Base-by-base conservation (phyloP, 805 yeast genomes). In the Lachancea dasiensis region DNA sequence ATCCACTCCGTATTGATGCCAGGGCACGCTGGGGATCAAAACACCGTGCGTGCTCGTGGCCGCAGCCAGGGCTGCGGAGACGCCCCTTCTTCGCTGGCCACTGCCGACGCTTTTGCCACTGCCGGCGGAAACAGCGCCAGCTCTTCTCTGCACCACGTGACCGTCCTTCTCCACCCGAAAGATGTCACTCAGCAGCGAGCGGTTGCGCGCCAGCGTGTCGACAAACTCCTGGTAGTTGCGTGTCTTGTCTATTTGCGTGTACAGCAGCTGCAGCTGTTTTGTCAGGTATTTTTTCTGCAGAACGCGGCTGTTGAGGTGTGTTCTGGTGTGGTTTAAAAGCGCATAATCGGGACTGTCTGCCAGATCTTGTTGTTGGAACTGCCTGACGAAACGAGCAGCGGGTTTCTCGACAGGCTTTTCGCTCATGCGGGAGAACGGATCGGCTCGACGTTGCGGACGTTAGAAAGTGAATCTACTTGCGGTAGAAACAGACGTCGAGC, bases 141-240 rank as follows among this genome's bases (percentile, higher is more conserved):
- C 51, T 22, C 24, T 10, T 22, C 10, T 10, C 24, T 22, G n/a
- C n/a, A n/a, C n/a, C n/a, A n/a, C n/a, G n/a, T n/a, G n/a, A n/a
- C n/a, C n/a, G 18, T 50, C 25, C 25, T 20, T 19, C 37, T 56
- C 61, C 31, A 48, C 29, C 13, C 61, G 52, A 43, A 58, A 57
- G n/a, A 57, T 50, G 40, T 55, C 54, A 23, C 54, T 40, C 36
- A 58, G 44, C 30, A 57, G 36, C 15, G 42, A 28, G 23, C 46
- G 47, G 39, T 49, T 49, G 25, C 51, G 49, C 45, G 47, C 43
- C 35, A 58, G 39, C 19, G 51, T 46, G 39, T 55, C 57, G 7
- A 49, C 47, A 24, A 58, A 48, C 44, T 57, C 63, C 38, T 57
- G 58, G 36, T 54, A 51, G 40, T 56, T 56, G 24, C 50, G 46